Evolutionary conservation across 2,329 filamentous ascomycete species (phyloP), one percentile per base, ranked within the genome.

Genomic region (Fusarium sp.): DNA sequence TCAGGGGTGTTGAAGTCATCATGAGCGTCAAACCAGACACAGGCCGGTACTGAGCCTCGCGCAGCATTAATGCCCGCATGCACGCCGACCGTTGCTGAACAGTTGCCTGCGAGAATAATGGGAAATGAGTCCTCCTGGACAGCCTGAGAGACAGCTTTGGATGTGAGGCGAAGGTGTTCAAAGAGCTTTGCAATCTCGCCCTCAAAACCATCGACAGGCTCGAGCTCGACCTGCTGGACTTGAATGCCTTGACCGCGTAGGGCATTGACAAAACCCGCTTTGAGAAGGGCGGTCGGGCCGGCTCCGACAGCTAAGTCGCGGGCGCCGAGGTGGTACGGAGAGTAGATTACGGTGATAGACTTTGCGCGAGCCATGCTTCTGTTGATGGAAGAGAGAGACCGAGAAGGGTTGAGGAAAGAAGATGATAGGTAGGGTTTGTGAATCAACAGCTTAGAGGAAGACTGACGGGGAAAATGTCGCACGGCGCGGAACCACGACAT

Each of bases 21-120:
- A 47, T 84, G 82, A 5, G 81, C 82, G 49, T 84, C 82, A 51
- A 84, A 82, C 74, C 81, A 83, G 14, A 83, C 71, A 42, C 79
- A 81, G 1, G 71, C 71, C 3, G 81, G 70, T 16, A 76, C 71
- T 8, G 59, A 34, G 2, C 59, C 55, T 8, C 38, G 54, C 3
- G 70, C 60, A 5, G 30, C 51, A 14, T 58, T 51, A 8, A 82
- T 56, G 0, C 82, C 81, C 6, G 80, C 81, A 1, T 77, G 59
- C 16, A 62, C 55, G 7, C 59, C 59, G 9, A 60, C 59, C 11
- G 55, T 62, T 14, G 34, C 16, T 15, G 55, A 62, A 27, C 55
- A 62, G 20, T 62, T 52, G 25, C 55, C 59, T 24, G 55, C 59
- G 34, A 62, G 24, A 8, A 62, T 24, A 38, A 62, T 18, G 20